Percentiles rank a stretch among this genome's conserved stretches.
Evolutionary conservation across 805 yeast genomes (phyloP).

Genomic region (Suhomyces faveliae): DNA sequence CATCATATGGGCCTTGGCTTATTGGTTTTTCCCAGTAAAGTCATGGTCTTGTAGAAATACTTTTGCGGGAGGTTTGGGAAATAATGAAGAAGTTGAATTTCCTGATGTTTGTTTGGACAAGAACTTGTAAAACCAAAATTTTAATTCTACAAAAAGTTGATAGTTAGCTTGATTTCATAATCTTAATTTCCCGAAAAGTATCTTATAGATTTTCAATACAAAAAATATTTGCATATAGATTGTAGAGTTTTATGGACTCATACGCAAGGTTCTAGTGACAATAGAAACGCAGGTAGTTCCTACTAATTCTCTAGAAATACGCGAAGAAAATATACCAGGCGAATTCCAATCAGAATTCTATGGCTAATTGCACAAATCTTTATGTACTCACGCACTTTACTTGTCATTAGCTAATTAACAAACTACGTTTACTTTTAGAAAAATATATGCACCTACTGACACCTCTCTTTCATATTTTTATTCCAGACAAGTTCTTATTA

Average conservation of each 20-base stretch:
- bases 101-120: constrained; percentile 40
- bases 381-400: background rate
- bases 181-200: background rate
- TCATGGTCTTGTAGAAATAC: constrained; percentile 36
- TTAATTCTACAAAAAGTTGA: background rate
- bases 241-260: too few relatives aligned
- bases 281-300: too few relatives aligned
- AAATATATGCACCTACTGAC: constrained; percentile 47
- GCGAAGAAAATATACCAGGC: too few relatives aligned
- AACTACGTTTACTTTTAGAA: background rate
- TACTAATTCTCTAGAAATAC: background rate
- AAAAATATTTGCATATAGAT: background rate
- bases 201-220: background rate
- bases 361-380: background rate
- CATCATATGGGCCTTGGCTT: constrained; percentile 33
- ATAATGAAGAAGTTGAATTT: constrained; percentile 42
- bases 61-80: constrained; percentile 43
- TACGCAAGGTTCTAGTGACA: too few relatives aligned
- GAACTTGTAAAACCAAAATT: constrained; percentile 14
- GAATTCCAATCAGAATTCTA: too few relatives aligned
- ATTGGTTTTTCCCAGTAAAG: constrained; percentile 44
- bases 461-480: constrained; percentile 47
- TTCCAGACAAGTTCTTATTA: constrained; percentile 54
- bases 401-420: background rate
- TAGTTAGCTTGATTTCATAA: background rate